These are phyloP conservation scores for Phytophthora idaei DNA, from an alignment of 352 stramenopile species.

Conservation along the genomic window DNA sequence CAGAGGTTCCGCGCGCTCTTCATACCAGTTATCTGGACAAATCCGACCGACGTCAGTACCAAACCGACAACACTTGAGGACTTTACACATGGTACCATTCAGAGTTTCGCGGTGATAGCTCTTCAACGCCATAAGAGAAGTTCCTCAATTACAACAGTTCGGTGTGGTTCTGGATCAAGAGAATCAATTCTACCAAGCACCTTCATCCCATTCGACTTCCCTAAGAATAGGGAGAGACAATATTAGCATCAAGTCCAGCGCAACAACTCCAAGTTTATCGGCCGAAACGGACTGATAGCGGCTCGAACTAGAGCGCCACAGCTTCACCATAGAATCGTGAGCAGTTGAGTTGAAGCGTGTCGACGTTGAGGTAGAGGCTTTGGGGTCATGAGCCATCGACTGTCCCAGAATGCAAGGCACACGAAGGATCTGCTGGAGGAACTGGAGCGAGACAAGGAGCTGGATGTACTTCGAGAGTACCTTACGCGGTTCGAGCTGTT, in stretches of 20 bases:
- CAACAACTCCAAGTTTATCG: conserved; percentile 10
- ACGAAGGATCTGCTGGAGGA: conserved; percentile 85
- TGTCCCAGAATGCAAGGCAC: conserved; percentile 82
- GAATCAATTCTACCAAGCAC: neutral
- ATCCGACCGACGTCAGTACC: neutral
- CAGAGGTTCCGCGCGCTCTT: conserved; percentile 66
- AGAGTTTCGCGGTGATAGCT: conserved; percentile 82
- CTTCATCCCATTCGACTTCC: conserved; percentile 16
- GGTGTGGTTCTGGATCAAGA: neutral
- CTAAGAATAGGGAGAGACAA: conserved; percentile 32
- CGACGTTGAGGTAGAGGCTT: neutral
- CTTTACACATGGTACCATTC: conserved; percentile 46
- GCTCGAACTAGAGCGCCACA: conserved; percentile 1
- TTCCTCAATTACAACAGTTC: conserved; percentile 3
- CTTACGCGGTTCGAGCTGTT: conserved; percentile 85
- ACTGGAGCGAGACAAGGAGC: conserved; percentile 86
- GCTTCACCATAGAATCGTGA: neutral
- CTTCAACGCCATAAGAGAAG: conserved; percentile 67
- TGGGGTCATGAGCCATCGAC: conserved; percentile 72
- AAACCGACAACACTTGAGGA: neutral
- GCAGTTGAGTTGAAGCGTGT: neutral
- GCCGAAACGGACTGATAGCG: conserved; percentile 29
- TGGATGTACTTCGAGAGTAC: conserved; percentile 86
- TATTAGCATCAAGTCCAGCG: conserved; percentile 19
- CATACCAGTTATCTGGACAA: conserved; percentile 82